Percentiles rank a stretch among this genome's conserved stretches.
phyloP scores from a whole-genome alignment of 352 stramenopile species.

The Phytopythium delawarense region DNA sequence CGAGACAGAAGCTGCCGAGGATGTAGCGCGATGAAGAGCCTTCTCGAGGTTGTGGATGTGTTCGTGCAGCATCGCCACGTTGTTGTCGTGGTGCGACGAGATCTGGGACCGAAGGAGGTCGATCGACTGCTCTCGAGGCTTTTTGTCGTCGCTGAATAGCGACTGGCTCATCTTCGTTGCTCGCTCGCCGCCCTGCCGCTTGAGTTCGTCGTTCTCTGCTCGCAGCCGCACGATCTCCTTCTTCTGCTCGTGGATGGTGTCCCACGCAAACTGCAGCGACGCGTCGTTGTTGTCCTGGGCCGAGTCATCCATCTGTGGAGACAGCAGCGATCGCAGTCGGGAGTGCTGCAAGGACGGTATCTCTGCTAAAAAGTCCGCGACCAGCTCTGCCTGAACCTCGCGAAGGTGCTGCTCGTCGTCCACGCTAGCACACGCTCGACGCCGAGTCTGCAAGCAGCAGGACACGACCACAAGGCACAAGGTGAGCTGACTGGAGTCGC shows the following conservation, averaged over 20 bases:
- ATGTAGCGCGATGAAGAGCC: conserved; percentile 18
- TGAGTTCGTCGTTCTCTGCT: conserved; percentile 44
- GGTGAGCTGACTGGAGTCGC: too few relatives aligned
- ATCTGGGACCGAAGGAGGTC: conserved; percentile 48
- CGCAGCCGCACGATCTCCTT: conserved; percentile 60
- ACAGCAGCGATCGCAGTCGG: background rate
- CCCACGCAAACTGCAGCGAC: conserved; percentile 72
- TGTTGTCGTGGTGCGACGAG: conserved; percentile 48
- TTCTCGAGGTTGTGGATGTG: conserved; percentile 54
- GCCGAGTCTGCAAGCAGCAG: conserved; percentile 19
- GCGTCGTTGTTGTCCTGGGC: conserved; percentile 36
- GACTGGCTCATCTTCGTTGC: background rate
- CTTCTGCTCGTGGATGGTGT: conserved; percentile 73
- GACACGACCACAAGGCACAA: background rate
- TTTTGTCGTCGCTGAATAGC: conserved; percentile 28
- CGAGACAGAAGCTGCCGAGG: background rate
- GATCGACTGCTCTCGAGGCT: conserved; percentile 26
- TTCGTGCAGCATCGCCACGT: conserved; percentile 46
- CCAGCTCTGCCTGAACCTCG: conserved; percentile 47
- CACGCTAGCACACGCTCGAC: conserved; percentile 36
- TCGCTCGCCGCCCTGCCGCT: conserved; percentile 4
- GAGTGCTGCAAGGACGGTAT: conserved; percentile 8
- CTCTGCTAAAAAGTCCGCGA: conserved; percentile 51
- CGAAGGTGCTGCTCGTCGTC: conserved; percentile 50
- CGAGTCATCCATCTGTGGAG: conserved; percentile 1